phyloP scores from a whole-genome alignment of 179 eudicot genomes.

The Sideroxylon spinosum region DNA sequence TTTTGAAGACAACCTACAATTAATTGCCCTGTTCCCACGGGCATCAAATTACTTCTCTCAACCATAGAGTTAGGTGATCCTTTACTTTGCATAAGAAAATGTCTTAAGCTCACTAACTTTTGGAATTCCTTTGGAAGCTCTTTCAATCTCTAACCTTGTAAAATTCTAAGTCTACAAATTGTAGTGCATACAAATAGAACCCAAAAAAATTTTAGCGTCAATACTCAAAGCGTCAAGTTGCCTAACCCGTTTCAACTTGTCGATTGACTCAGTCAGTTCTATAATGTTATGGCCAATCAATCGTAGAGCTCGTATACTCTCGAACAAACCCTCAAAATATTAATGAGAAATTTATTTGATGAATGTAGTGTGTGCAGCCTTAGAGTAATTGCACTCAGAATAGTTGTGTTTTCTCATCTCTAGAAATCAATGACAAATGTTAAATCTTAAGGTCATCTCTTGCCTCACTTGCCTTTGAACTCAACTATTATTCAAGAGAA shows the following conservation, averaged over 20 bases:
- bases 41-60: constrained; percentile 9
- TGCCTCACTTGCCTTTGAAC: background rate
- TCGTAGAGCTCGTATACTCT: background rate
- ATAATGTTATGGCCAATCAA: background rate
- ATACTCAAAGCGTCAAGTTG: constrained; percentile 11
- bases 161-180: constrained; percentile 19
- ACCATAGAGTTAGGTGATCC: no score
- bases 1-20: constrained; percentile 22
- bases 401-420: background rate
- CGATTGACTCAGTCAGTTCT: background rate
- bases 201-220: background rate
- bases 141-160: background rate
- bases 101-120: background rate
- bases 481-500: background rate
- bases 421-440: background rate
- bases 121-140: constrained; percentile 22
- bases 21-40: constrained; percentile 18
- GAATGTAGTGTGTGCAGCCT: background rate
- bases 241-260: constrained; percentile 23
- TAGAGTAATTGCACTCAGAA: background rate
- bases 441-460: background rate
- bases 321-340: background rate
- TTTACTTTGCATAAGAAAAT: constrained; percentile 4
- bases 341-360: background rate
- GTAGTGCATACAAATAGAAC: constrained; percentile 20